A percentile compares a stretch with the other conserved stretches of the same genome.
Conservation (phyloP, 83 land plant species). For the Isoetes engelmannii region DNA sequence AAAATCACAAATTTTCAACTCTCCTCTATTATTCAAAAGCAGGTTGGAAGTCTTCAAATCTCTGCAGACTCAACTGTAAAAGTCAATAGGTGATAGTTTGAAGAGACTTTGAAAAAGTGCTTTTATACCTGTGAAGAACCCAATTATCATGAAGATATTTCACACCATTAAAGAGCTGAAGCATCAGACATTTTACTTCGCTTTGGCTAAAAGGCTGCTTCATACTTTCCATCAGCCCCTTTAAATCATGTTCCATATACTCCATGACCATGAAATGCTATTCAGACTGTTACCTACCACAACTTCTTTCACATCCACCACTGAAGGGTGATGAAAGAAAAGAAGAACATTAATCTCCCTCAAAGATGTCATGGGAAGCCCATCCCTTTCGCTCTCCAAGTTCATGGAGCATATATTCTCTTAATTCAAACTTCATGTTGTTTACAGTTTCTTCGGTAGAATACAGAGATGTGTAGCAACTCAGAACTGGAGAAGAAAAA, state of each 20-base stretch:
- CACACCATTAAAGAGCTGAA: slow-evolving; percentile 84
- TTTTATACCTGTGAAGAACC: slow-evolving; percentile 89
- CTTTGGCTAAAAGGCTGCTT: slow-evolving; percentile 85
- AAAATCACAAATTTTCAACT: too few species aligned
- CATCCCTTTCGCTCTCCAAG: slow-evolving; percentile 72
- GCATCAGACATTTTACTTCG: slow-evolving; percentile 93
- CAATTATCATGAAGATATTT: slow-evolving; percentile 94
- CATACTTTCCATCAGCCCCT: slow-evolving; percentile 72
- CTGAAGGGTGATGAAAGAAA: slow-evolving; percentile 77
- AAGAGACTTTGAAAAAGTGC: too few species aligned
- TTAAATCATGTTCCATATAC: slow-evolving; percentile 97
- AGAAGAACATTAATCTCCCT: slow-evolving; percentile 86
- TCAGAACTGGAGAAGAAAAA: too few species aligned
- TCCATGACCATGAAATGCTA: slow-evolving; percentile 93
- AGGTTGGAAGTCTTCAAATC: too few species aligned
- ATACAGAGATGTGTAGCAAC: too few species aligned
- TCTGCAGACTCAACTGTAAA: too few species aligned
- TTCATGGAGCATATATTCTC: too few species aligned
- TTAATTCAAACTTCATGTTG: too few species aligned
- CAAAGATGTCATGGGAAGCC: slow-evolving; percentile 80
- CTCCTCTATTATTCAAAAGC: too few species aligned
- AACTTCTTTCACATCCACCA: slow-evolving; percentile 93
- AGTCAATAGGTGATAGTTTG: too few species aligned
- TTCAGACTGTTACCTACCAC: slow-evolving; percentile 70
- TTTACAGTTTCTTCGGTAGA: too few species aligned